Percentiles rank a stretch among this genome's conserved stretches.
These are phyloP conservation scores for Malbranchea cinnamomea DNA, from an alignment of 2,329 filamentous ascomycete species.

Conservation along the genomic window DNA sequence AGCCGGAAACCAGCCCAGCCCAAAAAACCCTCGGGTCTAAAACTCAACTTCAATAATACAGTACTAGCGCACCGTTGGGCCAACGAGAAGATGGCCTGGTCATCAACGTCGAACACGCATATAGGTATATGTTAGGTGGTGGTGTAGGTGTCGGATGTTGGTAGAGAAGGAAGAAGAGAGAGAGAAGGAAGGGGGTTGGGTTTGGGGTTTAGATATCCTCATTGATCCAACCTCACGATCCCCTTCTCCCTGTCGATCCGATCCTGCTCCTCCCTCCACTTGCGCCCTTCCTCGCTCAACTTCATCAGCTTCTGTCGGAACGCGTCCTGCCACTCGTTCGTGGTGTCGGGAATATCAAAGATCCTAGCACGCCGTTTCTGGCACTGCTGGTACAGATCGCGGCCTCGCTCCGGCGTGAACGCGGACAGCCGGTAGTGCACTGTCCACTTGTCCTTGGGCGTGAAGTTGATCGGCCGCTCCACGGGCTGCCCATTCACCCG, in stretches of 20 bases:
- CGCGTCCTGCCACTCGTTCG: conserved; percentile 24
- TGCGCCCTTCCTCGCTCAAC: conserved; percentile 41
- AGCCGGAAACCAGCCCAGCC: no score
- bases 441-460: conserved; percentile 42
- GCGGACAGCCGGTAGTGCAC: conserved; percentile 68
- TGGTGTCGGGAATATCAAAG: conserved; percentile 22
- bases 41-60: no score
- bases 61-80: no score
- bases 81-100: no score
- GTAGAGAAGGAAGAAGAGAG: no score
- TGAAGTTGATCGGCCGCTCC: conserved; percentile 41
- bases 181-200: no score
- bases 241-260: conserved; percentile 34
- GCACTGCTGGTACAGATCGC: conserved; percentile 40
- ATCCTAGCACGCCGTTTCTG: conserved; percentile 40
- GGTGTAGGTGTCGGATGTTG: no score
- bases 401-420: conserved; percentile 32
- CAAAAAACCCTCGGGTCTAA: no score
- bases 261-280: conserved; percentile 43
- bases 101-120: no score
- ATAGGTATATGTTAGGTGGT: no score
- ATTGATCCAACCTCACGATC: conserved; percentile 10
- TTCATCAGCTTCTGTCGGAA: conserved; percentile 20
- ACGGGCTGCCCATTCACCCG: conserved; percentile 53
- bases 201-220: no score